These are phyloP conservation scores for Pseudodiploospora longispora DNA, from an alignment of 2,329 filamentous ascomycete species.

Conservation along the genomic window DNA sequence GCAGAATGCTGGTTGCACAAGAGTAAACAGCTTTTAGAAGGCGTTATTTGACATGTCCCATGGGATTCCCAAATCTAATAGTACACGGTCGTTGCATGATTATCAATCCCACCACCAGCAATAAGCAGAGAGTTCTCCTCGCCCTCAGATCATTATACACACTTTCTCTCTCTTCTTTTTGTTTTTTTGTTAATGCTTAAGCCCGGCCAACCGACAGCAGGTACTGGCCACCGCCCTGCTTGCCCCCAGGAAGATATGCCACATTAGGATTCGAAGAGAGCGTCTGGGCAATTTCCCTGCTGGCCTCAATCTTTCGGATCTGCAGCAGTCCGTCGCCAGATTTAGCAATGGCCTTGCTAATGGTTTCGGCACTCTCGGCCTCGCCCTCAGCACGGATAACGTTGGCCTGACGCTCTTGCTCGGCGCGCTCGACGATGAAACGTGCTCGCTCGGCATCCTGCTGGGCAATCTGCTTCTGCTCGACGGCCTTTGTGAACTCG, in stretches of 20 bases:
- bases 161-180: neutral
- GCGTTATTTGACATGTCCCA: conserved; percentile 3
- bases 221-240: conserved; percentile 50
- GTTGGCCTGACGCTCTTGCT: conserved; percentile 97
- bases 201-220: conserved; percentile 44
- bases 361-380: conserved; percentile 92
- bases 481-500: conserved; percentile 96
- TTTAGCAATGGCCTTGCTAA: conserved; percentile 89
- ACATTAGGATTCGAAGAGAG: conserved; percentile 89
- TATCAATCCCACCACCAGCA: conserved; percentile 18
- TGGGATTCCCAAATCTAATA: conserved; percentile 22
- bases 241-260: conserved; percentile 75
- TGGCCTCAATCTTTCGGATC: conserved; percentile 96
- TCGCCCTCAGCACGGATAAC: conserved; percentile 98
- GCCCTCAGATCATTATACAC: conserved; percentile 11
- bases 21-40: too few species aligned
- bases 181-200: conserved; percentile 14
- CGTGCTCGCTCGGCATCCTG: conserved; percentile 95
- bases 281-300: conserved; percentile 88
- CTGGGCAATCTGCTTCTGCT: conserved; percentile 99
- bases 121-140: conserved; percentile 27
- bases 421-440: conserved; percentile 97
- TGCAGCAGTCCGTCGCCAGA: conserved; percentile 86
- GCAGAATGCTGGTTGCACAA: too few species aligned
- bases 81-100: conserved; percentile 25